Evolutionary conservation across 2,329 filamentous ascomycete genomes (phyloP), one percentile per base, ranked within the genome.

Genomic region (Neophaeococcomyces mojaviensis): DNA sequence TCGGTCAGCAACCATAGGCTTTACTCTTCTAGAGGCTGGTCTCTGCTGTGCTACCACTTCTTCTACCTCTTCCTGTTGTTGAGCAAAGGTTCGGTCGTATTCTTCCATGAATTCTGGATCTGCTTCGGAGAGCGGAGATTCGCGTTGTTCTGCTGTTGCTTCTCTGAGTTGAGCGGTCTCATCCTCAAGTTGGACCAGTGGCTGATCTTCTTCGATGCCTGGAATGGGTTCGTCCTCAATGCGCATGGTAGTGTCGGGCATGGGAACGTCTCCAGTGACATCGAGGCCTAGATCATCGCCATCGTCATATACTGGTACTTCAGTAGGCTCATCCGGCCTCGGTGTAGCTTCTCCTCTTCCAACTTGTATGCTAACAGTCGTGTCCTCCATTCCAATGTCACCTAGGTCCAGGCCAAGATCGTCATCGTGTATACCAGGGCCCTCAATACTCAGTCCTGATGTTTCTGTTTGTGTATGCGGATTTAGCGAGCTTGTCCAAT

Each of bases 281-380:
- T 79, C 73, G 22, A 78, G 60, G 35, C 71, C 72, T 28, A 81
- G 63, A 47, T 71, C 73, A 46, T 76, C 76, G 40, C 76, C 73
- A 35, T 65, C 61, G 47, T 78, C 72, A 22, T 78, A 60, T 30
- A 71, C 71, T 30, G 79, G 61, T 45, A 71, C 72, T 48, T 77
- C 76, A 44, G 89, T 78, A 54, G 86, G 81, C 32, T 86, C 82
- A 53, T 86, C 68, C 2, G 79, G 71, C 37, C 78, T 74, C 19
- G 83, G 73, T 13, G 78, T 73, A 3, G 86, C 82, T 16, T 86
- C 89, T 56, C 94, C 84, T 81, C 90, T 85, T 60, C 90, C 92
- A 57, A 88, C 75, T 81, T 98, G 92, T 48, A 96, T 82, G 59
- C 82, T 92, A 49, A 71, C 66, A 46, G 72, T 67, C 43, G 79